Evolutionary conservation across 2,329 filamentous ascomycete genomes (phyloP), one percentile per base, ranked within the genome.

Genomic region (Rutstroemia sp.): DNA sequence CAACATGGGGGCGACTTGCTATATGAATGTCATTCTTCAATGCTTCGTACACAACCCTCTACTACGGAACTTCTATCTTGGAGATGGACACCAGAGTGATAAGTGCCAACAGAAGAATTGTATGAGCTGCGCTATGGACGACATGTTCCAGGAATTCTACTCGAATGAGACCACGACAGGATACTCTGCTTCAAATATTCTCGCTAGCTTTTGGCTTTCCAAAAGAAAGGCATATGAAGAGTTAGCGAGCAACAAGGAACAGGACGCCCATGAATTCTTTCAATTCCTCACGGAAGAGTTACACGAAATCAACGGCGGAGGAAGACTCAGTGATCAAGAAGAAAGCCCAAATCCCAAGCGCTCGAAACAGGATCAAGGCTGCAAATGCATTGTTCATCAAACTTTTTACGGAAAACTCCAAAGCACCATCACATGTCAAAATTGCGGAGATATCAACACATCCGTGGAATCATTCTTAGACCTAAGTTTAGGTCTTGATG

Each of bases 1-100:
- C 73, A 99, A 97, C 68, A 92, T 96, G 70, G 94, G 92, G n/a
- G 91, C 95, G 57, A 97, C 94, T 10, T 99, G 92, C 75, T 99
- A 96, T 73, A 92, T 97, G 79, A 95, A 94, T 65, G 92, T 96
- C 30, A 91, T 97, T 48, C 78, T 99, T 16, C 94, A 97, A 71
- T 91, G 88, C 56, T 84, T 99, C 64, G 81, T 97, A 54, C 92
- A 96, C 74, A 96, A 97, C 68, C 92, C 92, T 0, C 80, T 96
- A 46, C 80, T 99, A 30, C 85, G 89, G 58, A 92, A 92, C 64
- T 97, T 89, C 72, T 97, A 96, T 70, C 84, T 99, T 5, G 86
- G 88, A 42, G 92, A 96, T 69, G 90, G 92, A 0, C 92, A 99
- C 71, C 86, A 87, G 65, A 86, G 83, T 56, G 81, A 78, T 64